A percentile compares a stretch with the other conserved stretches of the same genome.
These are phyloP conservation scores for Penicillium nordicum DNA, from an alignment of 2,329 filamentous ascomycete genomes.

Conservation along the genomic window DNA sequence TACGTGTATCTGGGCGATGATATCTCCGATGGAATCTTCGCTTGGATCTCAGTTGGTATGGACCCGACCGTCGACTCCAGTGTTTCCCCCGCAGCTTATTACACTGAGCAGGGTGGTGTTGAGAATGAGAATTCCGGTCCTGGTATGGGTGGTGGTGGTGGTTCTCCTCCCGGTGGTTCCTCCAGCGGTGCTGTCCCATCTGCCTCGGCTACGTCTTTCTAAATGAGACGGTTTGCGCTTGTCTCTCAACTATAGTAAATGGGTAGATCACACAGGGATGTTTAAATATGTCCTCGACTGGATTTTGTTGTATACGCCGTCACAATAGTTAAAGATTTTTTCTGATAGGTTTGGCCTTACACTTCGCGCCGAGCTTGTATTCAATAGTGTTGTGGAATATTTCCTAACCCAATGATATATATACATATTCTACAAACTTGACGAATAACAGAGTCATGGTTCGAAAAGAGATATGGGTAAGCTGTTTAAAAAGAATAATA, in stretches of 20 bases:
- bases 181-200: background rate
- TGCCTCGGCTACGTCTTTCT: background rate
- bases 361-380: background rate
- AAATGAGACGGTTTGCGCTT: background rate
- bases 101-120: slow-evolving; percentile 35
- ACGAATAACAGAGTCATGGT: too few species aligned
- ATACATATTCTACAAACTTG: too few species aligned
- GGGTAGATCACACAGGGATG: background rate
- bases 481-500: too few species aligned
- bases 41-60: slow-evolving; percentile 54
- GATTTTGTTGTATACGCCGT: background rate
- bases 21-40: slow-evolving; percentile 51
- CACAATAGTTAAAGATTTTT: background rate
- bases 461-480: too few species aligned
- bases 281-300: background rate
- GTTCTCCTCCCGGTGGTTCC: slow-evolving; percentile 1
- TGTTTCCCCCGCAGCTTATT: slow-evolving; percentile 31
- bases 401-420: too few species aligned
- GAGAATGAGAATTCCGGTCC: slow-evolving; percentile 24
- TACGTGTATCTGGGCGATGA: slow-evolving; percentile 56
- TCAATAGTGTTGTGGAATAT: too few species aligned
- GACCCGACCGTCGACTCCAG: slow-evolving; percentile 37
- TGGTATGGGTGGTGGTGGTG: slow-evolving; percentile 14
- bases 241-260: background rate
- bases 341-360: background rate